Evolutionary conservation across 169 alveolate genomes (phyloP).

Genomic region (Plasmodium gaboni): DNA sequence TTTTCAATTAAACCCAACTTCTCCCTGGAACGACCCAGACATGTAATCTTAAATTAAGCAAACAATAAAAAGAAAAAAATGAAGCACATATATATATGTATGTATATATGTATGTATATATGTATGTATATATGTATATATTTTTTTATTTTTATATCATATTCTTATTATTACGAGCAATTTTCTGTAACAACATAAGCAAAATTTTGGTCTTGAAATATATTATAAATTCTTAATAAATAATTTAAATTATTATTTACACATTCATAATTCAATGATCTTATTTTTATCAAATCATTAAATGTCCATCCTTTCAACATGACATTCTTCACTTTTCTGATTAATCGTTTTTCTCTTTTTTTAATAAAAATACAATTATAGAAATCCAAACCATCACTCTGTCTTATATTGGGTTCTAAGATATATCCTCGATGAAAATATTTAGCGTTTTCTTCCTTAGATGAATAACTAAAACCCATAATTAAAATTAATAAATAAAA

Average conservation of each 20-base stretch:
- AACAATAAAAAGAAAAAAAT: neutral
- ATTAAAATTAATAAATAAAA: neutral
- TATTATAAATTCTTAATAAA: slow-evolving; percentile 46
- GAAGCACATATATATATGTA: too few relatives aligned
- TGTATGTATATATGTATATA: too few relatives aligned
- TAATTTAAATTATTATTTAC: slow-evolving; percentile 1
- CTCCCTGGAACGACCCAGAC: slow-evolving; percentile 86
- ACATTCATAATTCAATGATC: slow-evolving; percentile 22
- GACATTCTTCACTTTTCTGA: slow-evolving; percentile 7
- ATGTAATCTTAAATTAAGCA: slow-evolving; percentile 12
- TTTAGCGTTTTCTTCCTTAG: slow-evolving; percentile 36
- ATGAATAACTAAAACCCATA: slow-evolving; percentile 31
- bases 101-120: too few relatives aligned
- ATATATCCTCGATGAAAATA: slow-evolving; percentile 66
- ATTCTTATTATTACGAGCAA: slow-evolving; percentile 35
- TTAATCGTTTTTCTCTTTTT: slow-evolving; percentile 27
- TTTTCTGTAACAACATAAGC: slow-evolving; percentile 49
- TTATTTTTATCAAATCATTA: slow-evolving; percentile 13
- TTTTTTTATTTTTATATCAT: too few relatives aligned
- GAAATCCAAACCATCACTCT: slow-evolving; percentile 15
- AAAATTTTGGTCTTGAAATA: slow-evolving; percentile 23
- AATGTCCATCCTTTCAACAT: slow-evolving; percentile 20
- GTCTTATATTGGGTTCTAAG: neutral
- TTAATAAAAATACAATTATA: slow-evolving; percentile 18
- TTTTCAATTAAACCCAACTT: slow-evolving; percentile 80